Evolutionary conservation across 1,284 basidiomycete species (phyloP).

Genomic region (Omphalotus olearius): DNA sequence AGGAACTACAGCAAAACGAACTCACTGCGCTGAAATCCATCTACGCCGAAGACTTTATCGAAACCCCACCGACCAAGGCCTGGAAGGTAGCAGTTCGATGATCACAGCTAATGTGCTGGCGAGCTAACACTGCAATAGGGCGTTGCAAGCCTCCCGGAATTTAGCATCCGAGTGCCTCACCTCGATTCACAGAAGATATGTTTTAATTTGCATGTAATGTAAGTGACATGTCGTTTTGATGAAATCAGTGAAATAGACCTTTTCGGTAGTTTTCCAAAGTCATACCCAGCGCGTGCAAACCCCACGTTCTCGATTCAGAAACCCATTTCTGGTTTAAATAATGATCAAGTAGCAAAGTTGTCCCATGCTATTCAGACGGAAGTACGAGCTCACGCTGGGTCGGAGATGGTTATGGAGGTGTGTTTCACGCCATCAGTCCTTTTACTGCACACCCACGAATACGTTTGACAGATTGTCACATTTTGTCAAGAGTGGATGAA

Average conservation of each 20-base stretch:
- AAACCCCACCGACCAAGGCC: conserved; percentile 67
- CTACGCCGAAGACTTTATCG: conserved; percentile 69
- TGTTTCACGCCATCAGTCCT: background rate
- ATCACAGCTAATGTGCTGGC: background rate
- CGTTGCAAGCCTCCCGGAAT: conserved; percentile 65
- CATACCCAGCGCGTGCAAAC: conserved; percentile 64
- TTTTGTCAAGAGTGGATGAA: conserved; percentile 69
- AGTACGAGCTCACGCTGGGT: conserved; percentile 55
- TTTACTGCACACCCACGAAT: background rate
- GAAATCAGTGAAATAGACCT: background rate
- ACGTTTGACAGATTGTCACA: conserved; percentile 49
- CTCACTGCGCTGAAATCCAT: conserved; percentile 75
- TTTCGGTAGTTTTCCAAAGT: conserved; percentile 62
- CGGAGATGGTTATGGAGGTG: conserved; percentile 67
- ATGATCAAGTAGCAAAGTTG: conserved; percentile 50
- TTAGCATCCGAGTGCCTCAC: conserved; percentile 65
- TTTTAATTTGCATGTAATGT: conserved; percentile 69
- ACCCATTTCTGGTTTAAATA: conserved; percentile 52
- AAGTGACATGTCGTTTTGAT: conserved; percentile 19
- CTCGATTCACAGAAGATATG: conserved; percentile 55
- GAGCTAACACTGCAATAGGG: conserved; percentile 36
- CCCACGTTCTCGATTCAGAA: conserved; percentile 67
- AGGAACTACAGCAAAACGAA: conserved; percentile 70
- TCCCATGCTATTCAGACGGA: conserved; percentile 56
- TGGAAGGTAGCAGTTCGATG: conserved; percentile 58